Percentiles rank a stretch among this genome's conserved stretches.
Conservation (phyloP, 2,329 filamentous ascomycete species). For the Aspergillus persii region DNA sequence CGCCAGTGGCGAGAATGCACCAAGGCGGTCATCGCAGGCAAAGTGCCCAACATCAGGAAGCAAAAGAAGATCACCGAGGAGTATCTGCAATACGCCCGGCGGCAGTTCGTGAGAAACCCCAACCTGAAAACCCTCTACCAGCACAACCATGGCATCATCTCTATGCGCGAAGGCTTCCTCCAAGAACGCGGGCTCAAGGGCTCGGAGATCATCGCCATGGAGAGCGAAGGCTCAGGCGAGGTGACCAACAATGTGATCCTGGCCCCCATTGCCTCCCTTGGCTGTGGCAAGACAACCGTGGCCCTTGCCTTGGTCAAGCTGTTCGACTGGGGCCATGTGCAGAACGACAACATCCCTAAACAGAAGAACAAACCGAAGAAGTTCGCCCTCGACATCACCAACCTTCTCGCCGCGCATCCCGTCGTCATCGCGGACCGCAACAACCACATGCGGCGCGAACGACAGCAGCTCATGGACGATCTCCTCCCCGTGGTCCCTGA, state of each 20-base stretch:
- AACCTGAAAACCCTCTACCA: conserved; percentile 70
- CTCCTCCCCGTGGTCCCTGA: conserved; percentile 60
- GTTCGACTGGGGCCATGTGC: conserved; percentile 88
- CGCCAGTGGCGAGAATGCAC: conserved; percentile 98
- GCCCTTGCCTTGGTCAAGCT: conserved; percentile 77
- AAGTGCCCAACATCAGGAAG: conserved; percentile 75
- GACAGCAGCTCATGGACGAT: conserved; percentile 82
- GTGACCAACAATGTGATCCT: conserved; percentile 71
- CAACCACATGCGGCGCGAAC: conserved; percentile 85
- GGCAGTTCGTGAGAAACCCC: conserved; percentile 67
- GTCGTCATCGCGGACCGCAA: conserved; percentile 92
- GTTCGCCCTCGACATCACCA: conserved; percentile 71
- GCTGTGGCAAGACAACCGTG: conserved; percentile 94
- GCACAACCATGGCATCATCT: conserved; percentile 91
- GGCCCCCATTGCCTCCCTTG: conserved; percentile 89
- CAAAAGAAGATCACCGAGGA: conserved; percentile 87
- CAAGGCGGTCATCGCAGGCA: conserved; percentile 77
- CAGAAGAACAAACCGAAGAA: conserved; percentile 70
- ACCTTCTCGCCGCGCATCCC: conserved; percentile 61
- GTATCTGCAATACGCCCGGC: conserved; percentile 79
- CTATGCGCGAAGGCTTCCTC: conserved; percentile 83
- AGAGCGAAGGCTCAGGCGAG: conserved; percentile 51
- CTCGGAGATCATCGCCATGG: conserved; percentile 78
- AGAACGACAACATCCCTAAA: conserved; percentile 92
- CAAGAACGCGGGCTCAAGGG: conserved; percentile 80